Percentiles rank a stretch among this genome's conserved stretches.
Evolutionary conservation across 441 rosid genomes (phyloP).

Genomic region (Bruguiera hainesii): DNA sequence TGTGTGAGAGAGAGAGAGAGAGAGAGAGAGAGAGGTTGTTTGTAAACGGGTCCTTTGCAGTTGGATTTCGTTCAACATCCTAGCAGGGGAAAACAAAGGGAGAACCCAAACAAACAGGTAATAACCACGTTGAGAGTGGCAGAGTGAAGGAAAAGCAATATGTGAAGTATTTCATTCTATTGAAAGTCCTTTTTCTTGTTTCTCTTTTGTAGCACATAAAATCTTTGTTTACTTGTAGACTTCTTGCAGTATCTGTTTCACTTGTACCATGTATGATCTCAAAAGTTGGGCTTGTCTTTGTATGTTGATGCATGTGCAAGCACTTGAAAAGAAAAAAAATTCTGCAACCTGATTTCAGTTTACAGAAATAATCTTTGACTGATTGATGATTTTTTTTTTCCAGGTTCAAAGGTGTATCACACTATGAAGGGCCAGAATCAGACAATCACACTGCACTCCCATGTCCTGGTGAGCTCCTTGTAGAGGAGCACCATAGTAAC

Average conservation of each 20-base stretch:
- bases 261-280: neutral
- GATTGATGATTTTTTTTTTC: neutral
- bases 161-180: neutral
- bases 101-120: neutral
- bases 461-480: slow-evolving; percentile 93
- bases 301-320: neutral
- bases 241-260: neutral
- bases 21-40: neutral
- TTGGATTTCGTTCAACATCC: neutral
- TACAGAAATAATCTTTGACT: neutral
- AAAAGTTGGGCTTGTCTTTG: neutral
- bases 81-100: neutral
- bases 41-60: neutral
- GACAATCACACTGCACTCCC: slow-evolving; percentile 78
- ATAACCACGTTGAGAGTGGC: too few species aligned
- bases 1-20: too few species aligned
- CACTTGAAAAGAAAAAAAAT: neutral
- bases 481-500: slow-evolving; percentile 96
- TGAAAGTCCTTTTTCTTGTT: neutral
- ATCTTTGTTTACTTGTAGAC: neutral
- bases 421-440: slow-evolving; percentile 65
- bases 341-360: neutral
- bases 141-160: too few species aligned
- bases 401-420: slow-evolving; percentile 95
- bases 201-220: neutral